Percentiles rank a stretch among this genome's conserved stretches.
Evolutionary conservation across 2,329 filamentous ascomycete species (phyloP).

Genomic region (Aspergillus vadensis): DNA sequence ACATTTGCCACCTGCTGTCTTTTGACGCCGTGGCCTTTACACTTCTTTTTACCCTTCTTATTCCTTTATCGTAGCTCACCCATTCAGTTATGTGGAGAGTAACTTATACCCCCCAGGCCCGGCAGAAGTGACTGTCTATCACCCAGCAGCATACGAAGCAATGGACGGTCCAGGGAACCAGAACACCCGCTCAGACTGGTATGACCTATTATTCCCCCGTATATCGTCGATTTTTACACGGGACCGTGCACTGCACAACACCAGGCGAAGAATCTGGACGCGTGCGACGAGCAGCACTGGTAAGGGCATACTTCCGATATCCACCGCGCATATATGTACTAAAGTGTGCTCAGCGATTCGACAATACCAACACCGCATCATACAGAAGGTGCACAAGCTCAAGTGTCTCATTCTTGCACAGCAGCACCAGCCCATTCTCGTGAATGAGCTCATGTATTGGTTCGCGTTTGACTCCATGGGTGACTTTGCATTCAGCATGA

Average conservation of each 20-base stretch:
- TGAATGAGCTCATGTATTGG: conserved; percentile 40
- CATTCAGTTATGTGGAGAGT: too few relatives aligned
- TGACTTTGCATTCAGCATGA: conserved; percentile 14
- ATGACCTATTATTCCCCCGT: conserved; percentile 42
- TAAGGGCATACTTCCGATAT: not conserved
- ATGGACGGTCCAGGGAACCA: conserved; percentile 43
- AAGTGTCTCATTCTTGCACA: conserved; percentile 29
- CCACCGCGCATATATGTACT: not conserved
- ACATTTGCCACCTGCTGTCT: too few relatives aligned
- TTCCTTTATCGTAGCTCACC: too few relatives aligned
- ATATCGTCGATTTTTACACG: conserved; percentile 34
- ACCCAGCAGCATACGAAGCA: conserved; percentile 39
- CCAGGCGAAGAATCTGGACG: conserved; percentile 45
- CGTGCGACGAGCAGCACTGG: conserved; percentile 42
- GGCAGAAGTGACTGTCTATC: conserved; percentile 37
- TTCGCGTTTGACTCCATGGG: conserved; percentile 23
- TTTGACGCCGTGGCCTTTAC: too few relatives aligned
- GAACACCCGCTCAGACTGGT: conserved; percentile 47
- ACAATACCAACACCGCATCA: conserved; percentile 44
- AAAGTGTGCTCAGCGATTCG: conserved; percentile 32
- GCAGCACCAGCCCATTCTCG: conserved; percentile 34
- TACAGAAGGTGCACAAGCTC: conserved; percentile 38
- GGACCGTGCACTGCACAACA: conserved; percentile 40
- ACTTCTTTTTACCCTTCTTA: too few relatives aligned
- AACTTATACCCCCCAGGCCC: conserved; percentile 9